A percentile compares a stretch with the other conserved stretches of the same genome.
Conservation (phyloP, 768 basidiomycete species). For the Tulasnella sp. region DNA sequence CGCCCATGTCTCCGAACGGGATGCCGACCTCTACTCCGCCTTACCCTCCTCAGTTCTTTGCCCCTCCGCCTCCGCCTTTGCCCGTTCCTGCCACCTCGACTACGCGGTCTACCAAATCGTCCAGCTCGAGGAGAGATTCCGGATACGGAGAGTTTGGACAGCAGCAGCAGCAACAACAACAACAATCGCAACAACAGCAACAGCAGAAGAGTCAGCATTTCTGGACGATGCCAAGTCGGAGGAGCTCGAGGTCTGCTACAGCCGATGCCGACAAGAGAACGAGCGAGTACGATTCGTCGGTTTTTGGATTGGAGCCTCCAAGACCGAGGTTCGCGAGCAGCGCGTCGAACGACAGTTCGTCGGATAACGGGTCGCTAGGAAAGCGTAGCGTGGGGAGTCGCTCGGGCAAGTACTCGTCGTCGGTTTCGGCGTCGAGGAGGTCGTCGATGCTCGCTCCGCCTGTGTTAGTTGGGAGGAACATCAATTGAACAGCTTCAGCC, state of each 20-base stretch:
- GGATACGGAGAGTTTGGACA: neutral
- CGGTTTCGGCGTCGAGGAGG: neutral
- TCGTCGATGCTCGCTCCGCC: neutral
- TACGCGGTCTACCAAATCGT: neutral
- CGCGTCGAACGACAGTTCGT: neutral
- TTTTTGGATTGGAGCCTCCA: neutral
- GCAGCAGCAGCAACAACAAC: neutral
- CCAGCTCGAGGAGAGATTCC: neutral
- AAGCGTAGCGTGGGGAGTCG: no score
- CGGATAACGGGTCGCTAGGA: neutral
- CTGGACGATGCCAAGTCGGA: neutral
- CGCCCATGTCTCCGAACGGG: neutral
- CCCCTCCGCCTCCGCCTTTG: neutral
- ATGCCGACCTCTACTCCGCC: neutral
- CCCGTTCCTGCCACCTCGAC: neutral
- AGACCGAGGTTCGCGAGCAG: neutral
- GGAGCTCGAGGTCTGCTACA: neutral
- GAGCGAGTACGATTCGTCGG: neutral
- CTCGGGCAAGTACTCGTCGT: neutral
- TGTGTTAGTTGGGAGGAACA: neutral
- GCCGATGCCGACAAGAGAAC: neutral
- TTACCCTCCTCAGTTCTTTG: neutral
- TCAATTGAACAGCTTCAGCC: neutral
- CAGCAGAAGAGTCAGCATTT: neutral
- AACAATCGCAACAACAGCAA: neutral